Evolutionary conservation across 169 alveolate genomes (phyloP), one percentile per base, ranked within the genome.

Genomic region (Cryptosporidium viatorum): DNA sequence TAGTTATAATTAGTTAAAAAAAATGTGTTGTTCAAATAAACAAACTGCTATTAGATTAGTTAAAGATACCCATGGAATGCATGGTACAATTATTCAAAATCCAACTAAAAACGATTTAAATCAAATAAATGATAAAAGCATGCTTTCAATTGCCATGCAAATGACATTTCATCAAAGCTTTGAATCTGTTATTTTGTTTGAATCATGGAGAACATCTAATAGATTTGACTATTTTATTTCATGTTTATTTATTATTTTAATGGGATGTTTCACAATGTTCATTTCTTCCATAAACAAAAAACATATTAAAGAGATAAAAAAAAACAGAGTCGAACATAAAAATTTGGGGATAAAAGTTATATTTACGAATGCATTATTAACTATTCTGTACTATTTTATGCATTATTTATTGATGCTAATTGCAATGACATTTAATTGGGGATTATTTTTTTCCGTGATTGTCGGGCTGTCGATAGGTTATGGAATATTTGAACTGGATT

Each of bases 351-450:
- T 23, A 31, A 65, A 48, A 26, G 68, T 39, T 26, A 62, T 14
- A 45, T n/a, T 62, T 33, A 9, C 23, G 12, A 80, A 70, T 26
- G 35, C 31, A 21, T 60, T 62, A 33, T 18, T 80, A 41, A 37
- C 89, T 48, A 0, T 62, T 8, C 18, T 37, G 29, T 80, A 59
- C 26, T 80, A 80, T 41, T 41, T 43, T 9, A 41, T 80, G 48
- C 74, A 80, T 65, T 80, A 80, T 80, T n/a, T 80, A 50, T 7
- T 80, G 39, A 80, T 80, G 89, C 55, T 80, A 14, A 41, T 80
- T 16, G 89, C 89, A 21, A 80, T 80, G 89, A 80, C 89, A 7
- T 80, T 80, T 59, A 80, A 80, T 62, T 80, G 62, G 33, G 89
- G 89, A 39, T 62, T 80, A 80, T 80, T 80, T 31, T 48, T 80